These are phyloP conservation scores for Aspergillus ochraceus DNA, from an alignment of 2,329 filamentous ascomycete genomes.

Conservation along the genomic window DNA sequence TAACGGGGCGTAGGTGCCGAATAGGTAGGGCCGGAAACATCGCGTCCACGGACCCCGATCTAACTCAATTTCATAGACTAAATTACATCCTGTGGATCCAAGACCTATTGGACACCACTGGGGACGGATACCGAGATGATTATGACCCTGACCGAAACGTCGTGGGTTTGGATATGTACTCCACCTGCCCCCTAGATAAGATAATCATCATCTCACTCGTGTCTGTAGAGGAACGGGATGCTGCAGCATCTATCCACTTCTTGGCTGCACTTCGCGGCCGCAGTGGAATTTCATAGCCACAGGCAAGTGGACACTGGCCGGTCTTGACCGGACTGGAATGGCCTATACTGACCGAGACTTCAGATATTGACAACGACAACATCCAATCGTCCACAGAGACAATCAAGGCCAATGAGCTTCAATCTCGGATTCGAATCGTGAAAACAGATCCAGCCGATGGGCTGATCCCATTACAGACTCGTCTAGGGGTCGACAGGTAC, in stretches of 20 bases:
- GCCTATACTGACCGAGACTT: background rate
- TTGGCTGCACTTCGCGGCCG: conserved; percentile 68
- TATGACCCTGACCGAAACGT: conserved; percentile 59
- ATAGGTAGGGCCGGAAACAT: conserved; percentile 37
- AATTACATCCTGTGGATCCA: conserved; percentile 93
- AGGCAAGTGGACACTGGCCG: conserved; percentile 38
- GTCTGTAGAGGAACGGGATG: conserved; percentile 74
- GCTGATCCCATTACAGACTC: conserved; percentile 64
- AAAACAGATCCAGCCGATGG: conserved; percentile 51
- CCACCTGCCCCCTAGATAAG: conserved; percentile 1
- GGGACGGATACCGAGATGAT: conserved; percentile 45
- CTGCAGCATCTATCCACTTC: conserved; percentile 85
- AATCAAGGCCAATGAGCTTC: conserved; percentile 64
- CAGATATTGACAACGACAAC: conserved; percentile 73
- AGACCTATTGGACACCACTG: conserved; percentile 71
- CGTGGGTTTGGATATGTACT: conserved; percentile 71
- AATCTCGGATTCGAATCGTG: conserved; percentile 64
- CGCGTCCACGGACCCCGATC: background rate
- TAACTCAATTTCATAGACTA: conserved; percentile 55
- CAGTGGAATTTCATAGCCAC: conserved; percentile 73
- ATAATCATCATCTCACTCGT: conserved; percentile 13
- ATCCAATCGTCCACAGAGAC: conserved; percentile 67
- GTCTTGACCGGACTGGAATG: background rate
- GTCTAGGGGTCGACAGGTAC: conserved; percentile 27
- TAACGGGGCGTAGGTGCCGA: conserved; percentile 40